These are phyloP conservation scores for Kodamaea sp. DNA, from an alignment of 1,139 yeast genomes.

Conservation along the genomic window DNA sequence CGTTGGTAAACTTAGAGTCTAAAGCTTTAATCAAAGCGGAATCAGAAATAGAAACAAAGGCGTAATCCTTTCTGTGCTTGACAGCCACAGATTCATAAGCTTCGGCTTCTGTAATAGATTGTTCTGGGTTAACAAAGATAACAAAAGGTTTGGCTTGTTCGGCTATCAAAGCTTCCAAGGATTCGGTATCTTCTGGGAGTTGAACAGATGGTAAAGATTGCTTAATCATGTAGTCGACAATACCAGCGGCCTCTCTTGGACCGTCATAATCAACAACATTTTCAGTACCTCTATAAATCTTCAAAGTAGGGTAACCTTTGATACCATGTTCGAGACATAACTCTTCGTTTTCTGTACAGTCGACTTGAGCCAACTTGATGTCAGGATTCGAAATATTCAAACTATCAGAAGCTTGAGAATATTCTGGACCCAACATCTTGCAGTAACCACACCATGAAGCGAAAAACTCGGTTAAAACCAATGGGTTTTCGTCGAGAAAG, in stretches of 20 bases:
- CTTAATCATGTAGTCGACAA: slow-evolving; percentile 74
- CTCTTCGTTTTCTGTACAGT: slow-evolving; percentile 83
- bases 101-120: slow-evolving; percentile 5
- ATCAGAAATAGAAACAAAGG: slow-evolving; percentile 57
- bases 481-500: slow-evolving; percentile 66
- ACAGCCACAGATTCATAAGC: slow-evolving; percentile 17
- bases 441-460: slow-evolving; percentile 99
- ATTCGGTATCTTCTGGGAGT: slow-evolving; percentile 43
- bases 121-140: slow-evolving; percentile 31
- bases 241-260: slow-evolving; percentile 77
- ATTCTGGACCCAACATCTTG: slow-evolving; percentile 90
- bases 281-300: slow-evolving; percentile 57
- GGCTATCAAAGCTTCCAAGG: slow-evolving; percentile 46
- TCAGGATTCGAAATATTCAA: slow-evolving; percentile 56
- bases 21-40: slow-evolving; percentile 43
- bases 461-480: slow-evolving; percentile 90
- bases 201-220: slow-evolving; percentile 81
- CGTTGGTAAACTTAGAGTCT: slow-evolving; percentile 17
- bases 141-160: slow-evolving; percentile 53
- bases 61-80: slow-evolving; percentile 38
- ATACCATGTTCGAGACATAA: slow-evolving; percentile 74
- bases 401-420: slow-evolving; percentile 74
- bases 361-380: slow-evolving; percentile 84
- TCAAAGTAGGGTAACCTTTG: slow-evolving; percentile 90
- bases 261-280: slow-evolving; percentile 55